Evolutionary conservation across 495 filamentous ascomycete genomes (phyloP).

Genomic region (Aspergillus incahuasiensis): DNA sequence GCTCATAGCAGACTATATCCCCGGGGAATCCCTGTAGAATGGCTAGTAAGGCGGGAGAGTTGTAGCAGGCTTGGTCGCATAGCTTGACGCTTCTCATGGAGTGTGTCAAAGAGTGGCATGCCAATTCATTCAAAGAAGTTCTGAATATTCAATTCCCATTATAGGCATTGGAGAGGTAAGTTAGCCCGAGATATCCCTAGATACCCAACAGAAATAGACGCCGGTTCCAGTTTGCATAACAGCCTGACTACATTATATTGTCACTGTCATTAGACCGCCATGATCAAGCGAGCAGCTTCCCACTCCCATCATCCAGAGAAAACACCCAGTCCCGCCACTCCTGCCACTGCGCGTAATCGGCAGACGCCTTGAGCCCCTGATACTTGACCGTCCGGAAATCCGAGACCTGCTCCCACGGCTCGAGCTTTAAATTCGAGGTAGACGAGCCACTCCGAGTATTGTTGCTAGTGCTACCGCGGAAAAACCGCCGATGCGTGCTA

Average conservation of each 20-base stretch:
- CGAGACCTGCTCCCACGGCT: conserved; percentile 64
- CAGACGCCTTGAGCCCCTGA: conserved; percentile 67
- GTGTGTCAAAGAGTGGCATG: too few species aligned
- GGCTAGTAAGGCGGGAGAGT: too few species aligned
- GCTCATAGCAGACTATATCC: too few species aligned
- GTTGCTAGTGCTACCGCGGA: conserved; percentile 25
- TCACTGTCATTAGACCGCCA: not conserved
- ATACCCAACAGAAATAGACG: not conserved
- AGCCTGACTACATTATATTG: not conserved
- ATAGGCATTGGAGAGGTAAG: too few species aligned
- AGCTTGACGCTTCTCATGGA: too few species aligned
- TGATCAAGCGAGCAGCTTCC: conserved; percentile 13
- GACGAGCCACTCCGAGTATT: conserved; percentile 9
- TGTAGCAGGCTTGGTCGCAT: too few species aligned
- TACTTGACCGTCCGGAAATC: conserved; percentile 73
- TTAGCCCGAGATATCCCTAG: not conserved
- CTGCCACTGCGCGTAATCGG: conserved; percentile 69
- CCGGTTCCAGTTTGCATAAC: too few species aligned
- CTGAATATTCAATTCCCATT: too few species aligned
- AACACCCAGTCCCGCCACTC: conserved; percentile 72
- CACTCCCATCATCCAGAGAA: conserved; percentile 32
- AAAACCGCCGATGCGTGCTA: conserved; percentile 45
- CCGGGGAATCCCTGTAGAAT: too few species aligned
- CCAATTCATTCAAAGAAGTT: too few species aligned
- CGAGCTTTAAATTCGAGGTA: conserved; percentile 6